Conservation (phyloP, 2,329 filamentous ascomycete genomes). For the Phyllosticta paracitricarpa region DNA sequence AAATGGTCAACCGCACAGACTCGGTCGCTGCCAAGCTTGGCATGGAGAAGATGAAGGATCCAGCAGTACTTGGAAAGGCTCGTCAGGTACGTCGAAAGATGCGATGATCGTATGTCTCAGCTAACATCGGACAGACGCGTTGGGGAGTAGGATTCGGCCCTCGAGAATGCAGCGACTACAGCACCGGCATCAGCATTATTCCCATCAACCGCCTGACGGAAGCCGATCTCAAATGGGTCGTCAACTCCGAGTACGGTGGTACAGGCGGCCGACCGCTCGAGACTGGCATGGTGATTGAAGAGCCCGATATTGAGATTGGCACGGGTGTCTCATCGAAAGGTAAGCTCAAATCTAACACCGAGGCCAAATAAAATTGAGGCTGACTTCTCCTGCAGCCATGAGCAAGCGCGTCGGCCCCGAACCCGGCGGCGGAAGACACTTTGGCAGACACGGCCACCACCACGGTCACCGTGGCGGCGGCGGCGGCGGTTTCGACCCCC, state of each 20-base stretch:
- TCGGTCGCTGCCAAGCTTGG: slow-evolving; percentile 74
- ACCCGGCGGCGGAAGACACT: slow-evolving; percentile 8
- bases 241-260: slow-evolving; percentile 86
- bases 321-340: slow-evolving; percentile 88
- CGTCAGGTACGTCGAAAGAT: slow-evolving; percentile 26
- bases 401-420: slow-evolving; percentile 10
- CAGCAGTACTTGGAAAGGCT: slow-evolving; percentile 58
- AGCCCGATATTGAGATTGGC: slow-evolving; percentile 97
- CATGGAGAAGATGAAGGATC: slow-evolving; percentile 70
- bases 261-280: slow-evolving; percentile 77
- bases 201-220: slow-evolving; percentile 89
- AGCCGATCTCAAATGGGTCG: slow-evolving; percentile 93
- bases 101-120: neutral
- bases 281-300: slow-evolving; percentile 79
- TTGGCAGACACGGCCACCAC: slow-evolving; percentile 1
- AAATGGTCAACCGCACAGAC: slow-evolving; percentile 87
- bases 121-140: slow-evolving; percentile 53
- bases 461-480: neutral
- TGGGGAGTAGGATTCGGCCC: slow-evolving; percentile 98
- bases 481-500: slow-evolving; percentile 14
- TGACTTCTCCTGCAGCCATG: neutral
- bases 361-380: slow-evolving; percentile 15
- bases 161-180: slow-evolving; percentile 93
- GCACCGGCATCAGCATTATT: slow-evolving; percentile 83
- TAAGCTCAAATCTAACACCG: slow-evolving; percentile 13